These are phyloP conservation scores for Bolboschoenus planiculmis DNA, from an alignment of 176 grass and related monocot species.

Conservation along the genomic window DNA sequence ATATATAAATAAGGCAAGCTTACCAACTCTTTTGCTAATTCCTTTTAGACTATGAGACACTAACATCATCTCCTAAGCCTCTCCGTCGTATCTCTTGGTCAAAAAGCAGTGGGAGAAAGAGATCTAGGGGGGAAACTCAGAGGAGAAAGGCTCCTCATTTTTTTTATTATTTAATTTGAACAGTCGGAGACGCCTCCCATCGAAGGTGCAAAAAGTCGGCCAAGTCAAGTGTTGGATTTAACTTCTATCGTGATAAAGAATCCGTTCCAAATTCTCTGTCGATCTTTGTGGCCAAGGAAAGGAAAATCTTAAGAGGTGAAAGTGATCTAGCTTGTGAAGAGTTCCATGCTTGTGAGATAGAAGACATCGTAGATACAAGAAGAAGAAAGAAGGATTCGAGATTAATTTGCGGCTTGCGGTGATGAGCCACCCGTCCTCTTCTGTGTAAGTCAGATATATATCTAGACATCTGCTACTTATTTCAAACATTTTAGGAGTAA, in stretches of 20 bases:
- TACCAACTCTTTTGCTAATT: slow-evolving; percentile 20
- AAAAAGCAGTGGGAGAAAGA: neutral
- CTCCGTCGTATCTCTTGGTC: slow-evolving; percentile 4
- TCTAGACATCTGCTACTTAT: neutral
- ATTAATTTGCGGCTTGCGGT: neutral
- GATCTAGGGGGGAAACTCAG: neutral
- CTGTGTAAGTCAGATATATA: slow-evolving; percentile 1
- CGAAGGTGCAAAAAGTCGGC: neutral
- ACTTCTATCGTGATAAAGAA: neutral
- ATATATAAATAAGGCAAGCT: slow-evolving; percentile 22
- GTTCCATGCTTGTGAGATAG: slow-evolving; percentile 1
- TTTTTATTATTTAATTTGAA: too few relatives aligned
- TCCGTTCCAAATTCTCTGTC: neutral
- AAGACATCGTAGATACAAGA: neutral
- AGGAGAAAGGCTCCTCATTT: neutral
- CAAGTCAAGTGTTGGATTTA: neutral
- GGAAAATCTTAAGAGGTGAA: neutral
- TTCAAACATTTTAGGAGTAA: neutral
- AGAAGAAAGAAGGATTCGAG: neutral
- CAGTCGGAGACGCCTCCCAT: neutral
- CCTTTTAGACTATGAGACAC: neutral
- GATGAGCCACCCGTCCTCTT: neutral
- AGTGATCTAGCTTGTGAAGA: neutral
- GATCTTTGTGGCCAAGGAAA: neutral
- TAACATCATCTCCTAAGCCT: slow-evolving; percentile 12